Evolutionary conservation across 1,284 basidiomycete genomes (phyloP), one percentile per base, ranked within the genome.

Genomic region (Trametes pubescens): DNA sequence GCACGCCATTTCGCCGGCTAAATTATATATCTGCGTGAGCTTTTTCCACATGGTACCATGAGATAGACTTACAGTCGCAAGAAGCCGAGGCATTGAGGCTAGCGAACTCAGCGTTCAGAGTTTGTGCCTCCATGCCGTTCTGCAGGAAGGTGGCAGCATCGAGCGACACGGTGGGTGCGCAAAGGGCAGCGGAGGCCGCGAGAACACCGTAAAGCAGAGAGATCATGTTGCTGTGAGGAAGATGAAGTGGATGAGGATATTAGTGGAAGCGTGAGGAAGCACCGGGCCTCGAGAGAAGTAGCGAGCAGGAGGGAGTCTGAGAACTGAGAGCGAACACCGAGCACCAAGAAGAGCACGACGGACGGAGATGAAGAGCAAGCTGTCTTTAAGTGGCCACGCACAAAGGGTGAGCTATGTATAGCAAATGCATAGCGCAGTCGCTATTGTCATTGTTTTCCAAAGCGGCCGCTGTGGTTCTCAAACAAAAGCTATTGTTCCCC

Each of bases 81-180:
- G 80, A 32, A 62, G 81, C 81, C 0, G 75, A 75, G 1, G 65
- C 65, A 2, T 77, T 80, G 18, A 85, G 57, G 7, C 61, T 73
- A 54, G 73, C 62, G 62, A 83, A 87, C 51, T 80, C 71, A 3
- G 76, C 70, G 64, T 87, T 87, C n/a, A 84, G 76, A 26, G 74
- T 69, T 68, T 86, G 84, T 0, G 86, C 85, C 49, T 77, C 73
- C 63, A 79, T 74, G 11, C 79, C 85, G 66, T 86, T 86, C 55
- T 77, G 69, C 8, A 79, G 72, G 29, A 84, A 78, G 21, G 78
- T 77, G 24, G 73, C 66, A 49, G 78, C 72, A 66, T 82, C 79
- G 22, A 80, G 70, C 18, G 76, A 52, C 26, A 77, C 61, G n/a
- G 73, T 73, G 1, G 82, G 80, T 7, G 77, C 77, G 51, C 78